phyloP scores from a whole-genome alignment of 2,329 filamentous ascomycete genomes.

The Ascochyta rabiei region DNA sequence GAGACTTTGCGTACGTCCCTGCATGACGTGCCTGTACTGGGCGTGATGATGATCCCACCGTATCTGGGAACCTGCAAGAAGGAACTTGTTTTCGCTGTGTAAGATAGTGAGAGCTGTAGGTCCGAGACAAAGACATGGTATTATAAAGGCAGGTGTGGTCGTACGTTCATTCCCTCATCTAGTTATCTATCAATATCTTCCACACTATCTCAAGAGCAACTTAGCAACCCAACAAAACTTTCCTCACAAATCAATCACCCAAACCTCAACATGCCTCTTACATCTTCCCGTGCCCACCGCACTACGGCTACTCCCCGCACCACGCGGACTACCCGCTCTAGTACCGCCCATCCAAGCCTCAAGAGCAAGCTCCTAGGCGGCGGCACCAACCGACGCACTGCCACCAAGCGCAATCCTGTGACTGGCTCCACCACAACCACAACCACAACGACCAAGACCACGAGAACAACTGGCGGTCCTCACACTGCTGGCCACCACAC shows the following conservation, averaged over 20 bases:
- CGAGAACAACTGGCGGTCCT: constrained; percentile 51
- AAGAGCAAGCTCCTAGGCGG: constrained; percentile 60
- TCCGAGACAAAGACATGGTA: constrained; percentile 6
- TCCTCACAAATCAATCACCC: constrained; percentile 6
- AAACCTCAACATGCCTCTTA: constrained; percentile 38
- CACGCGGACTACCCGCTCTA: constrained; percentile 42
- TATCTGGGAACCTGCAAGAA: background rate
- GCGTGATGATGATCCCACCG: constrained; percentile 11
- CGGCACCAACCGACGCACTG: constrained; percentile 44
- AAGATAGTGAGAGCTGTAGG: constrained; percentile 1
- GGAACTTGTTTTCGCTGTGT: constrained; percentile 31
- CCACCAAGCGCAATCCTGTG: constrained; percentile 46
- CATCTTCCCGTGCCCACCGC: constrained; percentile 29
- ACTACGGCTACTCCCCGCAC: constrained; percentile 36
- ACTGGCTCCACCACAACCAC: constrained; percentile 42
- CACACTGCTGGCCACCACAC: constrained; percentile 26
- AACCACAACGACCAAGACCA: constrained; percentile 50
- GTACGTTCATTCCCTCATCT: background rate
- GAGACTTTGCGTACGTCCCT: constrained; percentile 21
- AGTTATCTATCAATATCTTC: constrained; percentile 5
- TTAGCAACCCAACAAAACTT: constrained; percentile 9
- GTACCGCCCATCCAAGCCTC: constrained; percentile 56
- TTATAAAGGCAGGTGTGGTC: constrained; percentile 10
- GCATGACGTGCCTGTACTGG: constrained; percentile 32
- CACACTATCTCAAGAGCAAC: background rate